These are phyloP conservation scores for Catharanthus roseus DNA, from an alignment of 257 asterid species.

Conservation along the genomic window DNA sequence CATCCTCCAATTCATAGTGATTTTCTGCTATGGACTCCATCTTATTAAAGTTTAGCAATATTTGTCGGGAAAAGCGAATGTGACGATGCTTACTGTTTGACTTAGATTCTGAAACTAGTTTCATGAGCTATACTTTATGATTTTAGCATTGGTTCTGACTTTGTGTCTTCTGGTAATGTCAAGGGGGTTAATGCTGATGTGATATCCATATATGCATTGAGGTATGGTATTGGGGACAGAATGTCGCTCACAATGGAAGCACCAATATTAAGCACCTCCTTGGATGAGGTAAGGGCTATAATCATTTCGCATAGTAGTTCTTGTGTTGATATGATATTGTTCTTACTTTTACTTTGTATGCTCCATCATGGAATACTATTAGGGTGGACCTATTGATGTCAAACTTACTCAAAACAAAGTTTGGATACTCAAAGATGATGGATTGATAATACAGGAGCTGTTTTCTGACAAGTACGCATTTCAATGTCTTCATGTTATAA, in stretches of 20 bases:
- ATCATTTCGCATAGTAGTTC: not conserved
- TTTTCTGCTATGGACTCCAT: not conserved
- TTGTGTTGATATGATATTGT: not conserved
- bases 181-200: conserved; percentile 51
- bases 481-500: not conserved
- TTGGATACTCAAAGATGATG: conserved; percentile 80
- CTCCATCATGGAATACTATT: conserved; percentile 20
- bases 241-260: conserved; percentile 48
- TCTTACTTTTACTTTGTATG: conserved; percentile 5
- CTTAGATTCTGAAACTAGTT: not conserved
- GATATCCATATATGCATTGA: conserved; percentile 49
- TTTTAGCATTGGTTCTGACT: conserved; percentile 15
- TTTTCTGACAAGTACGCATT: conserved; percentile 50
- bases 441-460: conserved; percentile 57
- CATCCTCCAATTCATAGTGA: not conserved
- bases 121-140: not conserved
- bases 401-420: conserved; percentile 54
- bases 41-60: not conserved
- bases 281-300: conserved; percentile 55
- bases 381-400: conserved; percentile 76
- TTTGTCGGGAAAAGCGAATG: not conserved
- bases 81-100: not conserved
- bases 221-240: conserved; percentile 51
- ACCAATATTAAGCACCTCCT: conserved; percentile 33
- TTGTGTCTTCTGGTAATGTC: conserved; percentile 20